Conservation (phyloP, 495 filamentous ascomycete genomes). For the Podospora comata region DNA sequence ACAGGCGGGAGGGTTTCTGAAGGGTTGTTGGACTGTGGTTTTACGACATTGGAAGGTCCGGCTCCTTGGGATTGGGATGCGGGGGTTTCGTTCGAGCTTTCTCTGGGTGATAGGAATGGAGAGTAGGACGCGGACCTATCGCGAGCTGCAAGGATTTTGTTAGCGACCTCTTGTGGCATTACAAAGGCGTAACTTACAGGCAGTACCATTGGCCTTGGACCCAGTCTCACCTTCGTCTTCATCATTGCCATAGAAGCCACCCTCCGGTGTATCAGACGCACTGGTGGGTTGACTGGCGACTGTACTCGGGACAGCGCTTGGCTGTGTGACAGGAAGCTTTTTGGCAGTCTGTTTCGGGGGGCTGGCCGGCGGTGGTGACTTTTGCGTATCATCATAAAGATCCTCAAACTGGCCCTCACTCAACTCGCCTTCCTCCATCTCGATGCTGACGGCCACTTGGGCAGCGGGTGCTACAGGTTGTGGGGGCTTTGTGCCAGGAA, state of each 20-base stretch:
- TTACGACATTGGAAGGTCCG: not conserved
- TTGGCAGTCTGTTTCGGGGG: conserved; percentile 1
- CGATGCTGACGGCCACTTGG: conserved; percentile 18
- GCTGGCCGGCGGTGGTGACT: conserved; percentile 10
- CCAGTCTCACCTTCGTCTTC: conserved; percentile 27
- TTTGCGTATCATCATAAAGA: conserved; percentile 40
- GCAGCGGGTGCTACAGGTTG: conserved; percentile 14
- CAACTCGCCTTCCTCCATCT: conserved; percentile 70
- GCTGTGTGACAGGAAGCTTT: not conserved
- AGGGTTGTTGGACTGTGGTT: not conserved
- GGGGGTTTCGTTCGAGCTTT: not conserved
- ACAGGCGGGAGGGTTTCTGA: not conserved
- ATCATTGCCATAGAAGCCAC: conserved; percentile 31
- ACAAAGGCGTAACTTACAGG: not conserved
- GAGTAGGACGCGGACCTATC: conserved; percentile 53
- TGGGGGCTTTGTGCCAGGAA: not conserved
- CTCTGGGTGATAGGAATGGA: conserved; percentile 45
- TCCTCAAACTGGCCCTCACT: conserved; percentile 61
- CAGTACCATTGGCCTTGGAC: conserved; percentile 8
- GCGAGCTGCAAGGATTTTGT: conserved; percentile 25
- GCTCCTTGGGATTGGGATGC: conserved; percentile 13
- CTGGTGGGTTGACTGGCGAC: conserved; percentile 22
- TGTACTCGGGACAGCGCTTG: conserved; percentile 8
- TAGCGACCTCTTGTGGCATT: conserved; percentile 3
- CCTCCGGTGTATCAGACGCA: conserved; percentile 30